These are phyloP conservation scores for Acidiella bohemica DNA, from an alignment of 495 filamentous ascomycete species.

Conservation along the genomic window DNA sequence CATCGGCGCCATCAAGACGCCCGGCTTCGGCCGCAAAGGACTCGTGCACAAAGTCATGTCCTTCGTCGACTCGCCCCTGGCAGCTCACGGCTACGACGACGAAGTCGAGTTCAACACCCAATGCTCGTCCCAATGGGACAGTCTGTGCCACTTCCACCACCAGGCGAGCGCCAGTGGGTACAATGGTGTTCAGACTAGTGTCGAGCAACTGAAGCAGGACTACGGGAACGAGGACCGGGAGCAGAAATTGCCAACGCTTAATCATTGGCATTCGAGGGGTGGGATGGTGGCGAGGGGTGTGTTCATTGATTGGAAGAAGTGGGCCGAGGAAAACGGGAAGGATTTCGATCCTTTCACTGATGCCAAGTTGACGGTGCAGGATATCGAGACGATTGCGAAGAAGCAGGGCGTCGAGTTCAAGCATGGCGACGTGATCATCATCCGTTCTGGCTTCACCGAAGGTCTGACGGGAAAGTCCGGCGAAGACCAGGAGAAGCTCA, in stretches of 20 bases:
- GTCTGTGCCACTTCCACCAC: constrained; percentile 34
- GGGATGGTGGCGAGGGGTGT: constrained; percentile 45
- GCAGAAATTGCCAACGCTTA: constrained; percentile 22
- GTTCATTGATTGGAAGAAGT: constrained; percentile 42
- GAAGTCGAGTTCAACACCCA: constrained; percentile 36
- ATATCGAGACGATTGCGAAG: constrained; percentile 24
- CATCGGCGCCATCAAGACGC: constrained; percentile 35
- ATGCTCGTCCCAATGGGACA: constrained; percentile 33
- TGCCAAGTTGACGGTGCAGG: constrained; percentile 26
- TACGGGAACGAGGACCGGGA: constrained; percentile 20
- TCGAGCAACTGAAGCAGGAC: constrained; percentile 17
- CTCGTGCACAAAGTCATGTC: constrained; percentile 38
- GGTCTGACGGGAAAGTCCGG: constrained; percentile 23
- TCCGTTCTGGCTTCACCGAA: constrained; percentile 36
- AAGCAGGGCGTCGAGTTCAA: constrained; percentile 31
- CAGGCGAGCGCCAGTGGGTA: constrained; percentile 37
- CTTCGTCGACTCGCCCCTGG: constrained; percentile 29
- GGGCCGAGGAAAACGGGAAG: constrained; percentile 29
- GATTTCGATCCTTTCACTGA: constrained; percentile 27
- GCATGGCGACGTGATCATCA: constrained; percentile 35
- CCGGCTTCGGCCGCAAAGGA: constrained; percentile 38
- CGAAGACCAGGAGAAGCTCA: constrained; percentile 24
- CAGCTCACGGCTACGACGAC: constrained; percentile 31
- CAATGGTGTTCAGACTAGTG: constrained; percentile 33
- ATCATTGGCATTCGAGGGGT: constrained; percentile 30